These are phyloP conservation scores for Periconia sp. DNA, from an alignment of 2,329 filamentous ascomycete genomes.

Conservation along the genomic window DNA sequence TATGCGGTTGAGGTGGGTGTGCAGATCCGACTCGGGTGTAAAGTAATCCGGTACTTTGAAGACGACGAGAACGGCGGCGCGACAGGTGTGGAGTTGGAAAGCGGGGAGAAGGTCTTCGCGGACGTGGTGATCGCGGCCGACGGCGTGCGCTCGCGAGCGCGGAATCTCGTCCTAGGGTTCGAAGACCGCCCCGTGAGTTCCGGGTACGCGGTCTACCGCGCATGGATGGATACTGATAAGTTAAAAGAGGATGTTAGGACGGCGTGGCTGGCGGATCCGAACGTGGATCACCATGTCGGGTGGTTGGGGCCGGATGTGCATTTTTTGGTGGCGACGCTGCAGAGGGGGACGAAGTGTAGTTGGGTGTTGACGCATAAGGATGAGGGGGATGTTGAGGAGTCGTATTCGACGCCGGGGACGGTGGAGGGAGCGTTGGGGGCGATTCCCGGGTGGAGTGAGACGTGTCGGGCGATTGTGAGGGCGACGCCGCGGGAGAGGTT, in stretches of 20 bases:
- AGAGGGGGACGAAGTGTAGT: conserved; percentile 28
- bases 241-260: conserved; percentile 31
- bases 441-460: conserved; percentile 19
- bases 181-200: conserved; percentile 53
- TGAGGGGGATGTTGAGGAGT: conserved; percentile 26
- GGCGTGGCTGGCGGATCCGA: conserved; percentile 33
- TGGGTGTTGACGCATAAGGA: conserved; percentile 41
- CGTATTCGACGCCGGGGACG: conserved; percentile 25
- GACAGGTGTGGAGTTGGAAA: conserved; percentile 49
- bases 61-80: conserved; percentile 52
- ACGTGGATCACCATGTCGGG: conserved; percentile 26
- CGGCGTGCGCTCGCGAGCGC: conserved; percentile 52
- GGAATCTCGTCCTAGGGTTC: conserved; percentile 54
- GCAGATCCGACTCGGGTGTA: conserved; percentile 55
- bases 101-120: conserved; percentile 47
- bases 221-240: conserved; percentile 38
- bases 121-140: conserved; percentile 56
- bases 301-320: conserved; percentile 35
- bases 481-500: conserved; percentile 29
- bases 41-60: conserved; percentile 57
- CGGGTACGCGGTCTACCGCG: conserved; percentile 55
- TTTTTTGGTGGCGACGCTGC: conserved; percentile 33
- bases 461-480: conserved; percentile 26
- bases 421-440: conserved; percentile 21
- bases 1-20: conserved; percentile 57